Evolutionary conservation across 768 basidiomycete species (phyloP).

Genomic region (Kwoniella bestiolae): DNA sequence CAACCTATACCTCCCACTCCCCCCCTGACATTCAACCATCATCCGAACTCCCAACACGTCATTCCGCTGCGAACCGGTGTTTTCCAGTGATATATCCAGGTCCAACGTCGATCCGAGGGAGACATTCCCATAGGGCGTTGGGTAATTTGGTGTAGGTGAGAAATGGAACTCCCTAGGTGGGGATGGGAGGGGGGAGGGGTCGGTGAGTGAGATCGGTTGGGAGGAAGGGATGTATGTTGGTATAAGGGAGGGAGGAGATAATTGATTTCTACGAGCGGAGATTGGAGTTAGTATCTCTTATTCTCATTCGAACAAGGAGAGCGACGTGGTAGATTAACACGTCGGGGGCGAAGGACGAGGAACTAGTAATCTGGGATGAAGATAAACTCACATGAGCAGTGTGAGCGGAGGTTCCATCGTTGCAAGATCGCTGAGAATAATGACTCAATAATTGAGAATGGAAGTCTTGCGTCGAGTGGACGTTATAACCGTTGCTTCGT

Average conservation of each 20-base stretch:
- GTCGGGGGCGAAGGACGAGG: neutral
- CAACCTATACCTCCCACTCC: constrained; percentile 63
- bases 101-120: constrained; percentile 89
- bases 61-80: constrained; percentile 61
- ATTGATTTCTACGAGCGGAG: constrained; percentile 12
- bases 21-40: constrained; percentile 79
- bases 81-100: constrained; percentile 79
- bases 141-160: constrained; percentile 77
- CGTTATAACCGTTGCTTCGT: too few relatives aligned
- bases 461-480: neutral
- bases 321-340: neutral
- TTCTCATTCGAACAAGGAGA: neutral
- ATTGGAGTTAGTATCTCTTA: neutral
- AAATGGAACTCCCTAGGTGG: constrained; percentile 80
- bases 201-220: constrained; percentile 5
- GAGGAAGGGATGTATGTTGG: constrained; percentile 10
- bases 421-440: neutral
- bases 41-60: constrained; percentile 67
- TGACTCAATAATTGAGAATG: neutral
- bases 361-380: neutral
- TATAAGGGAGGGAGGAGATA: constrained; percentile 31
- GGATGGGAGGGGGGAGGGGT: constrained; percentile 27
- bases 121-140: constrained; percentile 80
- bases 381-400: constrained; percentile 12
- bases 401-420: constrained; percentile 21